These are phyloP conservation scores for Physcomitrellopsis africana DNA, from an alignment of 225 moss, liverwort and hornwort species.

Conservation along the genomic window DNA sequence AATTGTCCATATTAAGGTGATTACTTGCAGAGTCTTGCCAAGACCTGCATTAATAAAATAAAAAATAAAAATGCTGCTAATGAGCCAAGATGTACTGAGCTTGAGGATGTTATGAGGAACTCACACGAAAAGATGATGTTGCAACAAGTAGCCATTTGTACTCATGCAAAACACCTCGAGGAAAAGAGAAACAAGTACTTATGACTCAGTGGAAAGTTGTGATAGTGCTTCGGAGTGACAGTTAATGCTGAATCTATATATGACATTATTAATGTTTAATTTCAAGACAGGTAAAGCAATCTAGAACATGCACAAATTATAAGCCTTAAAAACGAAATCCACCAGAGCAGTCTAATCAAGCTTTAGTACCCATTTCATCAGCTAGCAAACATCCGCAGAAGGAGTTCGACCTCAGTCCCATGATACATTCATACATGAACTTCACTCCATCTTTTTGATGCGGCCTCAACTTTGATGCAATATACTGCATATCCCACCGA, in stretches of 20 bases:
- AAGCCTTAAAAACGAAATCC: neutral
- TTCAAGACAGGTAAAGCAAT: slow-evolving; percentile 12
- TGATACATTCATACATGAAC: slow-evolving; percentile 89
- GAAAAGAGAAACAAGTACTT: slow-evolving; percentile 3
- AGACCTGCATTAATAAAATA: slow-evolving; percentile 62
- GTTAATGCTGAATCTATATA: slow-evolving; percentile 10
- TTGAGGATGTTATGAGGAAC: neutral
- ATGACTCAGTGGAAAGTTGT: neutral
- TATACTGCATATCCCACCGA: slow-evolving; percentile 46
- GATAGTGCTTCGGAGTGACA: neutral
- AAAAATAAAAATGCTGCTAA: slow-evolving; percentile 6
- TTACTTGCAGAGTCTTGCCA: slow-evolving; percentile 94
- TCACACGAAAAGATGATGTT: slow-evolving; percentile 7
- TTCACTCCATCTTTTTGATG: slow-evolving; percentile 84
- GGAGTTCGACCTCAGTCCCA: slow-evolving; percentile 70
- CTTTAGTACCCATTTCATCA: slow-evolving; percentile 88
- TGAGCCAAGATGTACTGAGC: slow-evolving; percentile 8
- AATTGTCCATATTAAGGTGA: slow-evolving; percentile 87
- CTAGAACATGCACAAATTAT: neutral
- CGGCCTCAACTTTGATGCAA: slow-evolving; percentile 72
- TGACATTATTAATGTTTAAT: neutral
- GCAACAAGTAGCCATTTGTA: neutral
- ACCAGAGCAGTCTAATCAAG: neutral
- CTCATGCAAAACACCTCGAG: neutral
- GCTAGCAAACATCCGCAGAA: slow-evolving; percentile 85